Conservation (phyloP, 2,329 filamentous ascomycete genomes). For the Hymenoscyphus infarciens region DNA sequence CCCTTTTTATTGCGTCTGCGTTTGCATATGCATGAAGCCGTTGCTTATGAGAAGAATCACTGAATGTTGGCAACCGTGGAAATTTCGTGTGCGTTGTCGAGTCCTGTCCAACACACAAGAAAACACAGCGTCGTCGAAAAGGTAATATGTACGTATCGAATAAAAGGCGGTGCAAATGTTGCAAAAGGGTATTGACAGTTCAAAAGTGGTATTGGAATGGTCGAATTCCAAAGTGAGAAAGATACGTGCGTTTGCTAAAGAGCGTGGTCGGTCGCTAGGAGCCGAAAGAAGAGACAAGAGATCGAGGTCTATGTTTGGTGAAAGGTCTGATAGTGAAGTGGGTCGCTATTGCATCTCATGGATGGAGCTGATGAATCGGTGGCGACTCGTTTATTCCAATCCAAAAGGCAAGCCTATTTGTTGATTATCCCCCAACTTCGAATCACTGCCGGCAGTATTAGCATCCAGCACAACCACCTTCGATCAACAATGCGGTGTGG, state of each 20-base stretch:
- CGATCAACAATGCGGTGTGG: conserved; percentile 14
- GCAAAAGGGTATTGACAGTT: not conserved
- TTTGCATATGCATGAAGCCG: conserved; percentile 35
- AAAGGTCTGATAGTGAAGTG: conserved; percentile 8
- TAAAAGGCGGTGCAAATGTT: conserved; percentile 6
- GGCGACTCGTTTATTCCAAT: conserved; percentile 11
- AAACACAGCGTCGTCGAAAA: conserved; percentile 10
- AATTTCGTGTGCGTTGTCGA: conserved; percentile 8
- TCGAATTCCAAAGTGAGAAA: conserved; percentile 23
- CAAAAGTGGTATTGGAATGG: conserved; percentile 12
- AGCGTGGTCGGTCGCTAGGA: conserved; percentile 33
- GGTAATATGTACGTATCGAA: conserved; percentile 6
- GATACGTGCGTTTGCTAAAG: conserved; percentile 24
- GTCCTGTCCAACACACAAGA: conserved; percentile 13
- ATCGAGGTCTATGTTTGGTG: conserved; percentile 22
- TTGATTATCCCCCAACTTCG: conserved; percentile 10
- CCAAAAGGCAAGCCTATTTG: conserved; percentile 4
- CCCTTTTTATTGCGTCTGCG: conserved; percentile 20
- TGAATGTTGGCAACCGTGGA: conserved; percentile 21
- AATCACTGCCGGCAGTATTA: conserved; percentile 18
- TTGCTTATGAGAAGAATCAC: conserved; percentile 17
- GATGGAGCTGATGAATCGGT: conserved; percentile 13
- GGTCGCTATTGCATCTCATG: conserved; percentile 22
- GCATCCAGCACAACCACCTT: conserved; percentile 16
- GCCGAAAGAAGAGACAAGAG: conserved; percentile 24